Evolutionary conservation across 352 stramenopile genomes (phyloP).

Genomic region (Hyaloperonospora arabidopsidis): DNA sequence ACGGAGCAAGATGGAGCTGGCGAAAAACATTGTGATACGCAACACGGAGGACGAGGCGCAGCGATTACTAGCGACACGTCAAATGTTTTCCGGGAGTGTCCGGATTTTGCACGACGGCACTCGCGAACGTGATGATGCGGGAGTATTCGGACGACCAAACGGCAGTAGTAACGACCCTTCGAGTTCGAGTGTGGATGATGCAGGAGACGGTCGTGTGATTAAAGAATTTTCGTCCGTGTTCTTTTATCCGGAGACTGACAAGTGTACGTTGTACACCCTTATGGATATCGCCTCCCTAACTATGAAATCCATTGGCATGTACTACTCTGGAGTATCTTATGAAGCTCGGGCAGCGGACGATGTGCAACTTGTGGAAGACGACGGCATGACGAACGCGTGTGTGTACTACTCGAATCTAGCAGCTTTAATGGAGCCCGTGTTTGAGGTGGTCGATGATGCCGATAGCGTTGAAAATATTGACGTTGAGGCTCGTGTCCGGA

Average conservation of each 20-base stretch:
- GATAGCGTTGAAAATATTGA: conserved; percentile 30
- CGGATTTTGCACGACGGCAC: conserved; percentile 51
- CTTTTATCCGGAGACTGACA: conserved; percentile 37
- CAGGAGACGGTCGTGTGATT: conserved; percentile 41
- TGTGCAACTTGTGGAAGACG: conserved; percentile 19
- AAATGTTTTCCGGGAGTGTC: conserved; percentile 36
- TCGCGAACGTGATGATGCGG: conserved; percentile 22
- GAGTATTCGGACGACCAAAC: conserved; percentile 24
- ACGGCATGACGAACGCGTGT: conserved; percentile 22
- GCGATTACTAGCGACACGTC: conserved; percentile 17
- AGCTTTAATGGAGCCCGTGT: conserved; percentile 28
- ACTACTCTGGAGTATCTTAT: conserved; percentile 44
- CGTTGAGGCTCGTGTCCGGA: conserved; percentile 54
- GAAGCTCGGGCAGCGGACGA: conserved; percentile 30
- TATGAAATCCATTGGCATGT: conserved; percentile 47
- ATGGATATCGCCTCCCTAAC: conserved; percentile 36
- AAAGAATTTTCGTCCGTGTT: conserved; percentile 70
- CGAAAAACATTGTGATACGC: conserved; percentile 42
- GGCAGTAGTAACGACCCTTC: background rate
- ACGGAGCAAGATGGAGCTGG: conserved; percentile 55
- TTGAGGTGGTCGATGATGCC: conserved; percentile 26
- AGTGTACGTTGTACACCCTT: conserved; percentile 36
- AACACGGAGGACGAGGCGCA: conserved; percentile 37
- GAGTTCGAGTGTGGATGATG: conserved; percentile 10
- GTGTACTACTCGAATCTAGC: conserved; percentile 47